These are phyloP conservation scores for Plicaturopsis crispa DNA, from an alignment of 768 basidiomycete genomes.

Conservation along the genomic window DNA sequence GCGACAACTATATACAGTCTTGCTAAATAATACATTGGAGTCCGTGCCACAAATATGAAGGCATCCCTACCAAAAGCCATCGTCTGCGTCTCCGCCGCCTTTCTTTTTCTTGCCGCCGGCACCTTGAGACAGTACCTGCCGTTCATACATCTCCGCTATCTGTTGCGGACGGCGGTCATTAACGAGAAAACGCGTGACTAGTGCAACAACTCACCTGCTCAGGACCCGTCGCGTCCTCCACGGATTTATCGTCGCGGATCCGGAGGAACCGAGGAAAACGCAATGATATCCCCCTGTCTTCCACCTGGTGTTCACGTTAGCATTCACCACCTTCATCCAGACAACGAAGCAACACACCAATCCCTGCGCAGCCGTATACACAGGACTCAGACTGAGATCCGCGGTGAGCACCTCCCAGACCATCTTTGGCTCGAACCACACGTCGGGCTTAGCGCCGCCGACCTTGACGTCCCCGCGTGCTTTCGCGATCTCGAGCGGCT, in stretches of 20 bases:
- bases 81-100: conserved; percentile 61
- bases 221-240: conserved; percentile 87
- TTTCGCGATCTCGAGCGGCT: conserved; percentile 65
- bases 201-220: conserved; percentile 61
- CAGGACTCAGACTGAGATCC: conserved; percentile 91
- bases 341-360: conserved; percentile 69
- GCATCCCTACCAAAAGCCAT: conserved; percentile 64
- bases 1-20: too few species aligned
- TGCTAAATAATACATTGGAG: too few species aligned
- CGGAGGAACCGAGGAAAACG: conserved; percentile 95
- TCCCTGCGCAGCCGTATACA: conserved; percentile 93
- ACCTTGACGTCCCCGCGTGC: conserved; percentile 78
- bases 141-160: conserved; percentile 93
- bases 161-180: conserved; percentile 18
- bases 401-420: conserved; percentile 99
- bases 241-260: conserved; percentile 86
- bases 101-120: conserved; percentile 62
- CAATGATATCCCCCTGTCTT: conserved; percentile 88
- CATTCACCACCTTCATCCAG: background rate
- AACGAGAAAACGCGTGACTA: background rate
- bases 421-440: conserved; percentile 96
- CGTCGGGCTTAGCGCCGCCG: conserved; percentile 92
- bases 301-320: conserved; percentile 39
- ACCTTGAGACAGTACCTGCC: conserved; percentile 76
- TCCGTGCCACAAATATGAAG: background rate